Evolutionary conservation across 306 rosid species (phyloP).

Genomic region (Dalbergia oliveri): DNA sequence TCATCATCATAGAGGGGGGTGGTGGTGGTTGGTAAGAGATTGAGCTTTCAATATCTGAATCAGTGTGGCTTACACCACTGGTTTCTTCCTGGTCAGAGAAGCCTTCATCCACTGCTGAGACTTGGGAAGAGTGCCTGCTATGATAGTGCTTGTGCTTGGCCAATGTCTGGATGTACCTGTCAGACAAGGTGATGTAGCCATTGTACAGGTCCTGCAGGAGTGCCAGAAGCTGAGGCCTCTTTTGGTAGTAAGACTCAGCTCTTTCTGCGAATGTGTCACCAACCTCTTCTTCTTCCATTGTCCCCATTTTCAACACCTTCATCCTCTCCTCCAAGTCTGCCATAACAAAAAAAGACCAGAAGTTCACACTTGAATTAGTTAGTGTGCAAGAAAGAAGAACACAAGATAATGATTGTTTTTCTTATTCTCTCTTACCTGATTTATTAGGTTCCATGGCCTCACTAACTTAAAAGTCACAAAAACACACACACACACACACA

Average conservation of each 20-base stretch:
- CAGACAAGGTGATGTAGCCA: constrained; percentile 81
- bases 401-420: background rate
- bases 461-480: constrained; percentile 3
- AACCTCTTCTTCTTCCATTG: constrained; percentile 52
- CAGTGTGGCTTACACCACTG: constrained; percentile 57
- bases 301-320: constrained; percentile 59
- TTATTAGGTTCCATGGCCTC: constrained; percentile 48
- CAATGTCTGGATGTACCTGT: constrained; percentile 73
- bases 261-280: constrained; percentile 88
- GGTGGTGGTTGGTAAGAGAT: constrained; percentile 70
- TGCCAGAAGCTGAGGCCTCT: constrained; percentile 84
- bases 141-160: constrained; percentile 64
- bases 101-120: constrained; percentile 56
- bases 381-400: background rate
- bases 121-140: constrained; percentile 64
- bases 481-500: background rate
- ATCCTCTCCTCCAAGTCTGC: constrained; percentile 89
- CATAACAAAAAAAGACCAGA: constrained; percentile 23
- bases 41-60: constrained; percentile 84
- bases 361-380: constrained; percentile 19
- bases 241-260: constrained; percentile 87
- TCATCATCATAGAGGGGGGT: background rate
- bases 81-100: constrained; percentile 65
- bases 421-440: constrained; percentile 40
- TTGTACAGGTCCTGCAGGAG: constrained; percentile 86